Evolutionary conservation across 1,284 basidiomycete genomes (phyloP).

Genomic region (Abortiporus biennis): DNA sequence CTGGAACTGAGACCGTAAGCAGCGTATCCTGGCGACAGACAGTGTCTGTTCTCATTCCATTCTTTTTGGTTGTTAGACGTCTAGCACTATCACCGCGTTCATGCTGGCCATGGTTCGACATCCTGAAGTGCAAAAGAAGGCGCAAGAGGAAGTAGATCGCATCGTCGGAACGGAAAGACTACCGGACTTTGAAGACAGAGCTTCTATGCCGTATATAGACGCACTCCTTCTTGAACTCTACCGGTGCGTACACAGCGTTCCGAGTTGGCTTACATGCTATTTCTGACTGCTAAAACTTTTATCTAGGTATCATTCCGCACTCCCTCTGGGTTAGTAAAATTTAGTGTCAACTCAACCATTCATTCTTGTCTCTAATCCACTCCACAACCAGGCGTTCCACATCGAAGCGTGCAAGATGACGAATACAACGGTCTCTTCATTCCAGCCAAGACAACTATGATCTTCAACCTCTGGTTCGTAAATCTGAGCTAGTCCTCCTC

Average conservation of each 20-base stretch:
- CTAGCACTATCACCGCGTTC: conserved; percentile 37
- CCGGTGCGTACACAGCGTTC: conserved; percentile 31
- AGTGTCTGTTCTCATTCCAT: background rate
- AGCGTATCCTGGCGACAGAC: too few species aligned
- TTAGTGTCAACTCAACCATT: conserved; percentile 12
- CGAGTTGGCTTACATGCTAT: too few species aligned
- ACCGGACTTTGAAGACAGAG: conserved; percentile 40
- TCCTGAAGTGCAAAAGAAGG: conserved; percentile 42
- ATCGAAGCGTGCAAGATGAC: conserved; percentile 42
- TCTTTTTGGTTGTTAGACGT: conserved; percentile 29
- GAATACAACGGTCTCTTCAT: conserved; percentile 42
- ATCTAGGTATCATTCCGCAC: conserved; percentile 16
- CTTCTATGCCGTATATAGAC: conserved; percentile 47
- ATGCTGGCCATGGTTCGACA: conserved; percentile 44
- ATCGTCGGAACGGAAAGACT: conserved; percentile 40
- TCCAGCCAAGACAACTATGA: conserved; percentile 37
- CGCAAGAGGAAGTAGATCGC: conserved; percentile 47
- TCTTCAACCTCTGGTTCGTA: conserved; percentile 41
- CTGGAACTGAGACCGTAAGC: background rate
- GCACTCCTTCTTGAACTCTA: conserved; percentile 43
- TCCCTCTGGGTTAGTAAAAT: conserved; percentile 15
- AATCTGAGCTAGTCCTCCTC: background rate
- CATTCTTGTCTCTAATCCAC: background rate
- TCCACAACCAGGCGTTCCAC: conserved; percentile 32
- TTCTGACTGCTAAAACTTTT: background rate